These are phyloP conservation scores for Uronychia setigera DNA, from an alignment of 73 alveolate species.

Conservation along the genomic window DNA sequence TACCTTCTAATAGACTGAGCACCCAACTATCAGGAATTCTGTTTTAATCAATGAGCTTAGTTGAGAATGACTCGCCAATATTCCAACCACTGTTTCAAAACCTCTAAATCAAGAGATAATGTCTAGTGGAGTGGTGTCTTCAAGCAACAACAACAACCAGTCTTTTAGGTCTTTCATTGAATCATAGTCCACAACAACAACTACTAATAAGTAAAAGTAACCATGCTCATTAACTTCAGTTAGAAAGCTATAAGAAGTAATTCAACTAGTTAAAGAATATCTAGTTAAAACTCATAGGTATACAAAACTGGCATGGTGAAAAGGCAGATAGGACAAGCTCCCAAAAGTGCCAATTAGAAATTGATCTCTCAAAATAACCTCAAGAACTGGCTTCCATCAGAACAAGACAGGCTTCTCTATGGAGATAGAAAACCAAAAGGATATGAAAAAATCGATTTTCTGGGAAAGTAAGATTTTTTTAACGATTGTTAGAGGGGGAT, in stretches of 20 bases:
- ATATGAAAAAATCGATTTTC: constrained; percentile 52
- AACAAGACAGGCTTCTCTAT: constrained; percentile 27
- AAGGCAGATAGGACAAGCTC: background rate
- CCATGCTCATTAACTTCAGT: background rate
- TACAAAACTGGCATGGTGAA: background rate
- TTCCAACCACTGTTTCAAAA: no score
- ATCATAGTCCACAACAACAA: background rate
- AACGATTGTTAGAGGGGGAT: constrained; percentile 81
- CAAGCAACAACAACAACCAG: background rate
- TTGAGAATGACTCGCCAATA: no score
- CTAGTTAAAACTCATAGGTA: background rate
- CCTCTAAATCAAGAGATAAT: no score
- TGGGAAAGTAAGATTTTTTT: constrained; percentile 37
- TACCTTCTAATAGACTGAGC: background rate
- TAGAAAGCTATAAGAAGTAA: background rate
- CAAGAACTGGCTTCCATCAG: constrained; percentile 3
- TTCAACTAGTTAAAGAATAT: background rate
- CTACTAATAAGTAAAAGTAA: background rate
- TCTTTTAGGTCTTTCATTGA: background rate
- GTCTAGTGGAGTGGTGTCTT: background rate
- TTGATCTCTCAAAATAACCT: no score
- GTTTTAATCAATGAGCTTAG: background rate
- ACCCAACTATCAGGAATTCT: background rate
- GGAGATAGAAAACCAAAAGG: constrained; percentile 73
- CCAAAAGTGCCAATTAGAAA: background rate